These are phyloP conservation scores for Bathelium albidoporum DNA, from an alignment of 495 filamentous ascomycete species.

Conservation along the genomic window DNA sequence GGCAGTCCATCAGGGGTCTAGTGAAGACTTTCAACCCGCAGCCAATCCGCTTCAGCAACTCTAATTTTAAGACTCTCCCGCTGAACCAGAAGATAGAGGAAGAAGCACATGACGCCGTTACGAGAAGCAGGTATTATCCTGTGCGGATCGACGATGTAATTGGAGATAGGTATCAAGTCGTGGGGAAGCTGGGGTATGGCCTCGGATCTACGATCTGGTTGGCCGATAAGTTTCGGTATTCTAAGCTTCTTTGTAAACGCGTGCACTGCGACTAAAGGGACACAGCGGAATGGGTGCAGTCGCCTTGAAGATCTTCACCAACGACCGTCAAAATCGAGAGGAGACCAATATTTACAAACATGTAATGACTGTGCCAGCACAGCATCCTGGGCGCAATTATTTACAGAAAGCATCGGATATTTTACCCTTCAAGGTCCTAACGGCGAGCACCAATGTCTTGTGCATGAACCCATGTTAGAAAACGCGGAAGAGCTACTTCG, in stretches of 20 bases:
- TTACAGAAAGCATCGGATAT: background rate
- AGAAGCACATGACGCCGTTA: no score
- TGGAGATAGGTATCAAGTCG: slow-evolving; percentile 30
- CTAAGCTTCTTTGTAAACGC: background rate
- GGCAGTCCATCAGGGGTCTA: background rate
- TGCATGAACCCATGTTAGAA: slow-evolving; percentile 11
- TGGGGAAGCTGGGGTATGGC: slow-evolving; percentile 38
- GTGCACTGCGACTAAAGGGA: no score
- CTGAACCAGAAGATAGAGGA: slow-evolving; percentile 1
- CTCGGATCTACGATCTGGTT: slow-evolving; percentile 37
- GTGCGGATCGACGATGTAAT: slow-evolving; percentile 36
- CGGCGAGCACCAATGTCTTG: slow-evolving; percentile 13
- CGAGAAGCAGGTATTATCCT: no score
- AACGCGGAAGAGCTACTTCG: slow-evolving; percentile 12
- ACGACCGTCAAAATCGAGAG: background rate
- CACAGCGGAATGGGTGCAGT: slow-evolving; percentile 3
- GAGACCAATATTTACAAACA: slow-evolving; percentile 3
- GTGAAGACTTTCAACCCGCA: background rate
- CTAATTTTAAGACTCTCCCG: background rate
- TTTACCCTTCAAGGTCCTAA: slow-evolving; percentile 10
- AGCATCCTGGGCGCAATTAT: slow-evolving; percentile 6
- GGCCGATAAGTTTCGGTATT: slow-evolving; percentile 24
- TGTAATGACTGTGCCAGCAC: slow-evolving; percentile 2
- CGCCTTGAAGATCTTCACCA: slow-evolving; percentile 5
- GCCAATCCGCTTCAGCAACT: slow-evolving; percentile 50